Conservation (phyloP, 495 filamentous ascomycete genomes). For the Corynascus novoguineensis region DNA sequence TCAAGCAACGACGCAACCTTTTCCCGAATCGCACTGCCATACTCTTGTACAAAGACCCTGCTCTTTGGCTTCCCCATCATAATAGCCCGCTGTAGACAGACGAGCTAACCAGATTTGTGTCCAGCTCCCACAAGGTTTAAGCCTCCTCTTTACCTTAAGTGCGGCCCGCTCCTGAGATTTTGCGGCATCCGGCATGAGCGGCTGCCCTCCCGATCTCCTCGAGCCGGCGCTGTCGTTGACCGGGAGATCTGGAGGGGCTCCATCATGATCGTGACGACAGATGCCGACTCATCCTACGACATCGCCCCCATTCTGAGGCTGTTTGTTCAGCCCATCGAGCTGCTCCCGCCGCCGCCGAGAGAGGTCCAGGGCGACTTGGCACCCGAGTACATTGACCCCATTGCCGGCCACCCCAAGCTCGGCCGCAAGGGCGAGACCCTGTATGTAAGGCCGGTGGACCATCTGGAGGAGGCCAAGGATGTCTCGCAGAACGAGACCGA, state of each 20-base stretch:
- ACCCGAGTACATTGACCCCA: conserved; percentile 80
- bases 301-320: conserved; percentile 68
- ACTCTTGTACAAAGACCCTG: conserved; percentile 18
- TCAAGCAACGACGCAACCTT: conserved; percentile 15
- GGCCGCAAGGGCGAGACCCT: conserved; percentile 73
- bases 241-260: conserved; percentile 88
- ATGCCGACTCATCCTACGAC: conserved; percentile 76
- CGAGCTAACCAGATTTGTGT: conserved; percentile 10
- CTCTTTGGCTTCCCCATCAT: background rate
- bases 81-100: background rate
- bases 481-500: conserved; percentile 72
- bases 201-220: conserved; percentile 26
- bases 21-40: conserved; percentile 8
- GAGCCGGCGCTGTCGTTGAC: conserved; percentile 38
- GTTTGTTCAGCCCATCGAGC: conserved; percentile 79
- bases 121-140: conserved; percentile 63
- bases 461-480: conserved; percentile 66
- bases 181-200: conserved; percentile 66
- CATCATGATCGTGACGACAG: conserved; percentile 87
- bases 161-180: conserved; percentile 84
- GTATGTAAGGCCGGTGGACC: conserved; percentile 79
- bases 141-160: conserved; percentile 77
- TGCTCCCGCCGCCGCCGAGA: conserved; percentile 73
- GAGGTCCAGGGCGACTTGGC: conserved; percentile 62
- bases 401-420: conserved; percentile 80